Conservation (phyloP, 2,329 filamentous ascomycete species). For the Fusarium armeniacum region DNA sequence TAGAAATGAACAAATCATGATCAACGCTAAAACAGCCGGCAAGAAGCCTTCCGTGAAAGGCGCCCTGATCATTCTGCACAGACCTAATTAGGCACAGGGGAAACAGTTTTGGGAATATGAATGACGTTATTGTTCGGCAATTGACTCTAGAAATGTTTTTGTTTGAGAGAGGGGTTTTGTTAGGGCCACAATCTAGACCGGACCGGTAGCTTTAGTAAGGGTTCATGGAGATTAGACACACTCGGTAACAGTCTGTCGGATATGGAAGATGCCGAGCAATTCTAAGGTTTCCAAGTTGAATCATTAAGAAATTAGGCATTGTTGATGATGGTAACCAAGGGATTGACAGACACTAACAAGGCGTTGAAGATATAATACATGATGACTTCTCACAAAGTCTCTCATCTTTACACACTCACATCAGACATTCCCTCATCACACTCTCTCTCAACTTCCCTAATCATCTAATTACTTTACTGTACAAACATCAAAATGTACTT, state of each 20-base stretch:
- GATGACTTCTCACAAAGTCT: not conserved
- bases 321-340: not conserved
- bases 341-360: too few species aligned
- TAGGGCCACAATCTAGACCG: not conserved
- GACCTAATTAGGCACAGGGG: not conserved
- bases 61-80: conserved; percentile 26
- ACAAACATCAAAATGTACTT: conserved; percentile 26
- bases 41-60: conserved; percentile 24
- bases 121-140: conserved; percentile 16
- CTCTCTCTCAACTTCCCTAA: not conserved
- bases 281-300: not conserved
- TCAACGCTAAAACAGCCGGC: conserved; percentile 21
- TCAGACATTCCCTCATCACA: not conserved
- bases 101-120: not conserved
- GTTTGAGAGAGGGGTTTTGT: not conserved
- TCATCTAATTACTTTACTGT: not conserved
- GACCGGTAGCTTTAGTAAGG: not conserved
- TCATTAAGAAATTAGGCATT: not conserved
- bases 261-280: conserved; percentile 13
- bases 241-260: conserved; percentile 14
- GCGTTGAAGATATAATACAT: not conserved
- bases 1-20: conserved; percentile 13
- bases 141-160: not conserved
- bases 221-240: conserved; percentile 1
- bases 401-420: not conserved